Base-by-base conservation (phyloP, 78 protist genomes). In the Dictyostelium purpureum region DNA sequence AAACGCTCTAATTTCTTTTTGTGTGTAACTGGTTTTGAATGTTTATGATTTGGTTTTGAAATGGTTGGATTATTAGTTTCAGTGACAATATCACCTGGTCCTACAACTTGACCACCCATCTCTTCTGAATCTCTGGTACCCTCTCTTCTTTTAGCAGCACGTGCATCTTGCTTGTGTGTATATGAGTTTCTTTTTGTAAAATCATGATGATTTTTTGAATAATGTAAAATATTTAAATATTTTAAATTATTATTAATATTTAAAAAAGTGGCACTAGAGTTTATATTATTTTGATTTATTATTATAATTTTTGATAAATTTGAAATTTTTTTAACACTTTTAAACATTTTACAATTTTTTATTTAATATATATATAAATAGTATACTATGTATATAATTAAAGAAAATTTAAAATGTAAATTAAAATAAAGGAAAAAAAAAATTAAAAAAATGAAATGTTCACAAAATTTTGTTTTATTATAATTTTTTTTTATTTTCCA, bases 111-210 rank as follows among this genome's bases (percentile, higher is more conserved):
- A n/a, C n/a, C n/a, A n/a, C n/a, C n/a, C n/a, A n/a, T n/a, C n/a
- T 61, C 69, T 26, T 28, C 16, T 31, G 42, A 31, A 56, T 56
- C 65, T 54, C 45, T 81, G 16, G 9, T 33, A 16, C 4, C 2
- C 63, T 81, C 90, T 81, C 79, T 81, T 38, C 57, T 69, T 11
- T 81, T 81, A 12, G 26, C 6, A 28, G 40, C 21, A 12, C 47
- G 37, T 11, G 52, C 51, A 69, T 81, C 90, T 69, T 69, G 78
- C 54, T 70, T 18, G 38, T 69, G 77, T 81, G 78, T 45, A 54
- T 54, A 81, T 47, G 90, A 81, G n/a, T 52, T 56, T 69, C 90
- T 66, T 70, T 57, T 81, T 43, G 61, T 0, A 12, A 18, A 21
- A n/a, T n/a, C n/a, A n/a, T n/a, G n/a, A n/a, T n/a, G n/a, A n/a